Conservation (phyloP, 2,329 filamentous ascomycete genomes). For the Venturiaceae sp. region DNA sequence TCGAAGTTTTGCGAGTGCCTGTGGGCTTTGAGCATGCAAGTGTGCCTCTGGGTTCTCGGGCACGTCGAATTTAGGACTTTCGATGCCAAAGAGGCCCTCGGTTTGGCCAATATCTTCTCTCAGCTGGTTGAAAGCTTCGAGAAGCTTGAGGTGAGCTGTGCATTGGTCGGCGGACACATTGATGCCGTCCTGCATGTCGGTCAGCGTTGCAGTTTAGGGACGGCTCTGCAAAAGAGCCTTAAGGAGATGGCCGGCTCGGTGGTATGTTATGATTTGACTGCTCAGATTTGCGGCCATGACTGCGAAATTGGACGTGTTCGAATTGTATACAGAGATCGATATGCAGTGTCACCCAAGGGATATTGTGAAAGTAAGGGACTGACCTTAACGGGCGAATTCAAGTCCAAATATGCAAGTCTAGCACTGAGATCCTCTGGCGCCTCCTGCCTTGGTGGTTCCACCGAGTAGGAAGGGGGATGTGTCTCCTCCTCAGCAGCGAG, state of each 20-base stretch:
- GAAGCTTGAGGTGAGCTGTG: constrained; percentile 63
- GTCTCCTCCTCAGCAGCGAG: neutral
- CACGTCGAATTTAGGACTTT: neutral
- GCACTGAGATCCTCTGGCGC: neutral
- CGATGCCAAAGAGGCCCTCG: constrained; percentile 57
- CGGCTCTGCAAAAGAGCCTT: neutral
- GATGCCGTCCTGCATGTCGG: constrained; percentile 15
- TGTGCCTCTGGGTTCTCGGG: constrained; percentile 13
- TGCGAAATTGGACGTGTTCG: neutral
- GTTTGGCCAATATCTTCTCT: constrained; percentile 57
- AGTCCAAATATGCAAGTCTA: neutral
- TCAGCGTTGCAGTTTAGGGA: neutral
- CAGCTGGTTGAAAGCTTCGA: constrained; percentile 57
- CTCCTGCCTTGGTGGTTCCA: neutral
- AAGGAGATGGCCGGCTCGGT: neutral
- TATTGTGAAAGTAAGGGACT: neutral
- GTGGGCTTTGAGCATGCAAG: constrained; percentile 22
- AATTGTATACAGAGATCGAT: neutral
- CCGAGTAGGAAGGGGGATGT: neutral
- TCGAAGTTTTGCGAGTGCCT: constrained; percentile 30
- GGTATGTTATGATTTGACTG: neutral
- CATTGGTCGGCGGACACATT: constrained; percentile 44
- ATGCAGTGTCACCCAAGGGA: too few relatives aligned
- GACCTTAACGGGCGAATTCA: neutral
- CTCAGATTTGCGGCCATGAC: neutral